Percentiles rank a stretch among this genome's conserved stretches.
These are phyloP conservation scores for Dendrocalamus sinicus DNA, from an alignment of 176 grass and related monocot species.

Conservation along the genomic window DNA sequence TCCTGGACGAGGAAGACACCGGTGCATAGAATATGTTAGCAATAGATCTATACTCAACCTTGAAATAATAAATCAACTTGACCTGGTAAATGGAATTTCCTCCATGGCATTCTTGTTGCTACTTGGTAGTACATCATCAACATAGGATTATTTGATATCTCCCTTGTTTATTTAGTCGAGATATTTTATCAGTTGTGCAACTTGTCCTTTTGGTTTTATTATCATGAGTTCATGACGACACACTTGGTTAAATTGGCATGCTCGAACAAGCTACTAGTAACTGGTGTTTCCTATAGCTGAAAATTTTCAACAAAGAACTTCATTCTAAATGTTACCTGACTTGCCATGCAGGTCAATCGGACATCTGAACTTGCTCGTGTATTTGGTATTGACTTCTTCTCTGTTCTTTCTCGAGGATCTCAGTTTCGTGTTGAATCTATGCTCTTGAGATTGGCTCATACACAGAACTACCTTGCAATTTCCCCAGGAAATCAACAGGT, in stretches of 20 bases:
- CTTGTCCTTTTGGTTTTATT: slow-evolving; percentile 37
- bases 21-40: slow-evolving; percentile 65
- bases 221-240: neutral
- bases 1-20: slow-evolving; percentile 68
- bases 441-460: slow-evolving; percentile 93
- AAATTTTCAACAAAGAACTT: slow-evolving; percentile 1
- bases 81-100: slow-evolving; percentile 68
- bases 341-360: slow-evolving; percentile 78
- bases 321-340: slow-evolving; percentile 34
- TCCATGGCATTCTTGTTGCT: slow-evolving; percentile 37
- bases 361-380: slow-evolving; percentile 98
- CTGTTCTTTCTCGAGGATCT: slow-evolving; percentile 93
- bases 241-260: slow-evolving; percentile 26
- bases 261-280: neutral
- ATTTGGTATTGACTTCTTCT: slow-evolving; percentile 99
- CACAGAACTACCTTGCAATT: slow-evolving; percentile 97
- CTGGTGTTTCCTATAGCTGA: slow-evolving; percentile 8
- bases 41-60: slow-evolving; percentile 72
- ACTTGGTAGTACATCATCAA: neutral
- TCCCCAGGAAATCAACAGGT: slow-evolving; percentile 94
- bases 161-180: slow-evolving; percentile 28
- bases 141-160: slow-evolving; percentile 9
- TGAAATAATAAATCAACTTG: slow-evolving; percentile 90
- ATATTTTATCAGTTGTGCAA: slow-evolving; percentile 36
- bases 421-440: slow-evolving; percentile 97